Conservation (phyloP, 75 land plant species). For the Picea glauca region DNA sequence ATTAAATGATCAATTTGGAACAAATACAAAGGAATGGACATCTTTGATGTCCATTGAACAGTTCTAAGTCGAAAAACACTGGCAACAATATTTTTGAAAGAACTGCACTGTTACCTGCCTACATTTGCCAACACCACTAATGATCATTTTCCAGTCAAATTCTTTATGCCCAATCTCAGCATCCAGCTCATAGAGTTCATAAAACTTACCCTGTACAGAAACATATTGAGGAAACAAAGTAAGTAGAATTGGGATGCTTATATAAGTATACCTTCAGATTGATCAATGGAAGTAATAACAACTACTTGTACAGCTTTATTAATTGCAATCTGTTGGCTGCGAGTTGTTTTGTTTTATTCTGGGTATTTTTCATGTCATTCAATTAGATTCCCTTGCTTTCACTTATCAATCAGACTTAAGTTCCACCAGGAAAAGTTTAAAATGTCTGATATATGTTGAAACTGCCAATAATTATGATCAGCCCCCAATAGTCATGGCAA, state of each 20-base stretch:
- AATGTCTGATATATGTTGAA: background rate
- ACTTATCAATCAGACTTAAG: background rate
- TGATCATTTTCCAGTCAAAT: slow-evolving; percentile 93
- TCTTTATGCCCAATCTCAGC: slow-evolving; percentile 97
- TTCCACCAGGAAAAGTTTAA: background rate
- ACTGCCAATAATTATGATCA: background rate
- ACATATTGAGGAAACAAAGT: background rate
- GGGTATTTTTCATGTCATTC: too few relatives aligned
- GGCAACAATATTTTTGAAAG: background rate
- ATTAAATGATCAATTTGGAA: background rate
- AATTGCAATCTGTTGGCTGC: too few relatives aligned
- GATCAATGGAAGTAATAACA: too few relatives aligned
- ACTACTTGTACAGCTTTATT: too few relatives aligned
- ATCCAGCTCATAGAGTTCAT: slow-evolving; percentile 96
- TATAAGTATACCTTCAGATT: too few relatives aligned
- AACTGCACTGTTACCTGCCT: slow-evolving; percentile 58
- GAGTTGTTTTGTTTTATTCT: too few relatives aligned
- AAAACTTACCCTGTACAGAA: slow-evolving; percentile 77
- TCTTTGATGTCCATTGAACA: background rate
- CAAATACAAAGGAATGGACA: background rate
- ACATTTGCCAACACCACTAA: slow-evolving; percentile 95
- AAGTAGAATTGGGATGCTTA: background rate
- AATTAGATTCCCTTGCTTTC: too few relatives aligned
- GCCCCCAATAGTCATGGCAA: background rate
- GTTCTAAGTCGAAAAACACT: background rate